Conservation (phyloP, 2,329 filamentous ascomycete species). For the Cladosporium phlei region DNA sequence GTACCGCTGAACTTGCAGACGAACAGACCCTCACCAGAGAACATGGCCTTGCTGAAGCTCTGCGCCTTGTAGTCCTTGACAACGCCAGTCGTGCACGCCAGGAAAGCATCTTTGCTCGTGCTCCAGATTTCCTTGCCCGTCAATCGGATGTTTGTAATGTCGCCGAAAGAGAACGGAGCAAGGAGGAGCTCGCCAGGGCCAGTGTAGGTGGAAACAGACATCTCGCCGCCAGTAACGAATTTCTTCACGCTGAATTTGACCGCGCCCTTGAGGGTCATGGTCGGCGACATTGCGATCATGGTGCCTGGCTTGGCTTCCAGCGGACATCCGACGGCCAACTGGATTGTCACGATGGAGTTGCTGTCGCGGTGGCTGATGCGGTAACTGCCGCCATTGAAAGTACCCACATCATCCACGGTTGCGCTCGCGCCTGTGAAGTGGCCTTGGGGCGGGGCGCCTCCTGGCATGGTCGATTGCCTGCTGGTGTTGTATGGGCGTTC, state of each 20-base stretch:
- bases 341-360: constrained; percentile 84
- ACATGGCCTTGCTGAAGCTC: constrained; percentile 82
- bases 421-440: constrained; percentile 62
- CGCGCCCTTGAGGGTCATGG: constrained; percentile 74
- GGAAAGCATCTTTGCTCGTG: constrained; percentile 79
- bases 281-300: constrained; percentile 94
- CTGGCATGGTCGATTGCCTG: constrained; percentile 26
- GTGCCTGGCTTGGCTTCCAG: constrained; percentile 74
- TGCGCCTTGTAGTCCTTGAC: constrained; percentile 80
- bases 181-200: constrained; percentile 88
- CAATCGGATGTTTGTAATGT: constrained; percentile 76
- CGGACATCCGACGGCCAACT: constrained; percentile 84
- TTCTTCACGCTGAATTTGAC: constrained; percentile 90
- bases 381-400: constrained; percentile 93
- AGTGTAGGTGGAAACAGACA: constrained; percentile 73
- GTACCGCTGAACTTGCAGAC: constrained; percentile 79
- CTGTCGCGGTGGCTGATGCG: constrained; percentile 86
- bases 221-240: constrained; percentile 74
- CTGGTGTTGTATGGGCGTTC: constrained; percentile 28
- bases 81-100: constrained; percentile 82
- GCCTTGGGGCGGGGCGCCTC: constrained; percentile 40
- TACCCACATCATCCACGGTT: constrained; percentile 76
- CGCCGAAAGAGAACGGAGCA: constrained; percentile 73
- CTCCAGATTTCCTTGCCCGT: constrained; percentile 71
- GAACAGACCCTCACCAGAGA: constrained; percentile 87